Evolutionary conservation across 2,329 filamentous ascomycete species (phyloP).

Genomic region (Beauveria sp.): DNA sequence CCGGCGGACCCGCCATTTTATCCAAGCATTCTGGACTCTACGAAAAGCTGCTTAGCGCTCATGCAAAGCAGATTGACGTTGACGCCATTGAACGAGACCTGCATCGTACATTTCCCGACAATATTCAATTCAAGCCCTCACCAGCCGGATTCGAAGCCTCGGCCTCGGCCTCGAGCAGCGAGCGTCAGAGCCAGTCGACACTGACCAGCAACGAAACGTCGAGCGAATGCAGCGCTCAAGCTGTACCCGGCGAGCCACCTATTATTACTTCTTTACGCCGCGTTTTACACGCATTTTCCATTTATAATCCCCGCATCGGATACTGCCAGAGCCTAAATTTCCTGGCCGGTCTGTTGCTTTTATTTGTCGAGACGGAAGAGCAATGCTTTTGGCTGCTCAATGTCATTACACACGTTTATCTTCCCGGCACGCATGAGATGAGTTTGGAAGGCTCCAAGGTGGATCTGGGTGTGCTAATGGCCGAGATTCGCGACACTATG

Average conservation of each 20-base stretch:
- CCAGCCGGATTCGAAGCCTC: constrained; percentile 23
- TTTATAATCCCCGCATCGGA: constrained; percentile 85
- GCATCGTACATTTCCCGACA: constrained; percentile 91
- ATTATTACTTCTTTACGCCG: constrained; percentile 77
- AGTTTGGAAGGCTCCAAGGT: constrained; percentile 88
- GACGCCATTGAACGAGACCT: constrained; percentile 92
- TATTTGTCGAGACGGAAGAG: constrained; percentile 84
- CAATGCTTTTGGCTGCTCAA: constrained; percentile 90
- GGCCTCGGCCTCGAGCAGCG: constrained; percentile 22
- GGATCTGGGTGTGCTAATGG: constrained; percentile 89
- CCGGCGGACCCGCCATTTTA: constrained; percentile 74
- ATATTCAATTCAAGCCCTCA: constrained; percentile 73
- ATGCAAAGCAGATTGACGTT: constrained; percentile 63
- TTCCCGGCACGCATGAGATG: constrained; percentile 87
- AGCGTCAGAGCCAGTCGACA: constrained; percentile 30
- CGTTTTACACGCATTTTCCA: constrained; percentile 80
- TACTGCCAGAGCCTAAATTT: constrained; percentile 98
- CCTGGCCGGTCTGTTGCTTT: constrained; percentile 76
- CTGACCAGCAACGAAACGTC: constrained; percentile 27
- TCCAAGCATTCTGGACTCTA: constrained; percentile 73
- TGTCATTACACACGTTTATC: constrained; percentile 79
- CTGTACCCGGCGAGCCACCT: constrained; percentile 53
- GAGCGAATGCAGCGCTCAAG: constrained; percentile 20
- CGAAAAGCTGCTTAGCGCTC: constrained; percentile 55
- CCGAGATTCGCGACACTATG: constrained; percentile 71